A percentile compares a stretch with the other conserved stretches of the same genome.
Evolutionary conservation across 2,329 filamentous ascomycete species (phyloP).

Genomic region (Triangularia setosa): DNA sequence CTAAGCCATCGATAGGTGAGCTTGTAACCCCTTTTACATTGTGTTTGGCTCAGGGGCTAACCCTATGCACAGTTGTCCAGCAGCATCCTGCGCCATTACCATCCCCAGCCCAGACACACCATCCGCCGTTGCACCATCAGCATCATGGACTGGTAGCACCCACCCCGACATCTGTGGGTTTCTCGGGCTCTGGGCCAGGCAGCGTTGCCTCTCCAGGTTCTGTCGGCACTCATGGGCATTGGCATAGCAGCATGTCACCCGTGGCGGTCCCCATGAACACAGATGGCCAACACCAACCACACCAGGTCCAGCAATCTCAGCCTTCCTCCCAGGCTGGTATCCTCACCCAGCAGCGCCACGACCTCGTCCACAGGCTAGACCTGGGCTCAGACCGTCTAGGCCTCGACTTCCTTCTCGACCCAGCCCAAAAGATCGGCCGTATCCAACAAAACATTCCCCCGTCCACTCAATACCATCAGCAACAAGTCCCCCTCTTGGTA

Average conservation of each 20-base stretch:
- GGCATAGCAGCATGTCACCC: slow-evolving; percentile 20
- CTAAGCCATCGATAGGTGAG: slow-evolving; percentile 19
- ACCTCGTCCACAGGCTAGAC: slow-evolving; percentile 53
- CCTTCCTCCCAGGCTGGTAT: slow-evolving; percentile 29
- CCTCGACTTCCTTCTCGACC: slow-evolving; percentile 68
- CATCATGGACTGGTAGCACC: background rate
- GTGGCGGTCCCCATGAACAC: slow-evolving; percentile 7
- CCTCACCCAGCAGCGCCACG: slow-evolving; percentile 46
- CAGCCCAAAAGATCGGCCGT: slow-evolving; percentile 50
- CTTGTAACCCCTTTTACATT: background rate
- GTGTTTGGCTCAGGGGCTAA: slow-evolving; percentile 3
- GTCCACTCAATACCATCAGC: slow-evolving; percentile 37
- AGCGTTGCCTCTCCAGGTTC: slow-evolving; percentile 21
- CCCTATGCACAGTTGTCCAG: slow-evolving; percentile 19
- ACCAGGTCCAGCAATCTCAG: slow-evolving; percentile 25
- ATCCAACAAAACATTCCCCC: slow-evolving; percentile 48
- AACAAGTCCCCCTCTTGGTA: background rate
- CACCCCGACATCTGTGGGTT: slow-evolving; percentile 15
- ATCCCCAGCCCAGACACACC: slow-evolving; percentile 32
- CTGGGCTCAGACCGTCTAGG: slow-evolving; percentile 64
- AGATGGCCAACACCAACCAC: slow-evolving; percentile 19
- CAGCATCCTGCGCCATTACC: slow-evolving; percentile 22
- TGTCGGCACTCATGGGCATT: slow-evolving; percentile 14
- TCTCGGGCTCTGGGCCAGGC: slow-evolving; percentile 13
- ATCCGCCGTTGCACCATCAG: slow-evolving; percentile 22